Base-by-base conservation (phyloP, 2,329 filamentous ascomycete species). In the Botrytis medusae region DNA sequence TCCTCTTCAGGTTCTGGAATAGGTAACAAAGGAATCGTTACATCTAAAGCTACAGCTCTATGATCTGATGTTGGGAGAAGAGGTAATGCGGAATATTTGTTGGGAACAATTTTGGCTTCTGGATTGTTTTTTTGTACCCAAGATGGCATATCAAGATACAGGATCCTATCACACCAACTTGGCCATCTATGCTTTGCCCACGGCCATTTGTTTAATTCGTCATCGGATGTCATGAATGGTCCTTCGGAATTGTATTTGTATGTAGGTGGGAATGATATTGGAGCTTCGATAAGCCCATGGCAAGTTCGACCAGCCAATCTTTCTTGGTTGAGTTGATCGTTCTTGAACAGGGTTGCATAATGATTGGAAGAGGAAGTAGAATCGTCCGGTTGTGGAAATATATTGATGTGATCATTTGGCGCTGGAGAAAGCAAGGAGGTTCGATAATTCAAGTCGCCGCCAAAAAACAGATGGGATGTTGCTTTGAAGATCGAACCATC, bases 391-490 rank as follows among this genome's bases (percentile, higher is more conserved):
- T 91, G 82, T 78, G 96, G 88, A 87, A 94, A 93, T 6, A 82
- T 82, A 9, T 83, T 68, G 79, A 85, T 80, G 51, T 79, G 75
- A 69, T 93, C 90, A 3, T 85, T 83, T 0, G 87, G 84, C 0
- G 85, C 84, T 0, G 95, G 94, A 0, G 87, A 84, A 0, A 86
- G 87, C 75, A 90, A 87, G 12, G 91, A 89, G 29, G 95, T 97
- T 77, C 96, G 92, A 83, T 99, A 99, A 85, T 99, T 99, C 74
- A 99, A 87, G 82, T 99, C 96, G 37, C 96, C 96, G 0, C 91
- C 92, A 64, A 98, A 86, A 81, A 98, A 97, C 1, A 98, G 85
- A 81, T 97, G 90, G 5, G 90, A 90, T 5, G 87, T 87, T 1
- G 93, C 89, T 68, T 88, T 89, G 84, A 95, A 98, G 72, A 98